Percentiles rank a stretch among this genome's conserved stretches.
Evolutionary conservation across 169 alveolate genomes (phyloP).

Genomic region (Babesia microti): DNA sequence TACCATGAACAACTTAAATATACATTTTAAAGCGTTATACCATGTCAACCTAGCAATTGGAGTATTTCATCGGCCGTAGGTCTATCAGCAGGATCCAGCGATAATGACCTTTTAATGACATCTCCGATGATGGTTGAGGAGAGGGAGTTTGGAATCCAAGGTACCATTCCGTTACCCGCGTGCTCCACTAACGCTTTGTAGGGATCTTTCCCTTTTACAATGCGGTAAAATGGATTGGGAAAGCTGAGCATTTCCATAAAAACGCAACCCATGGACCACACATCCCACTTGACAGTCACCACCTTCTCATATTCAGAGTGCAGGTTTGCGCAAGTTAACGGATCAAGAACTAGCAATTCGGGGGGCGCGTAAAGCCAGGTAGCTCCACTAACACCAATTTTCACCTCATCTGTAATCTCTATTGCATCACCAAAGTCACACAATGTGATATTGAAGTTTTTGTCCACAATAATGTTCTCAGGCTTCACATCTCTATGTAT

Average conservation of each 20-base stretch:
- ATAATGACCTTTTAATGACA: conserved; percentile 53
- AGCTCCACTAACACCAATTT: conserved; percentile 73
- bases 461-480: conserved; percentile 59
- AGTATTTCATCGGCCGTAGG: conserved; percentile 67
- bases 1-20: background rate
- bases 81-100: conserved; percentile 53
- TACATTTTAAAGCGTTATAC: background rate
- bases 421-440: conserved; percentile 75
- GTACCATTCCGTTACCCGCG: conserved; percentile 49
- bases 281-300: conserved; percentile 67
- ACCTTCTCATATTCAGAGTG: conserved; percentile 18
- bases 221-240: conserved; percentile 64
- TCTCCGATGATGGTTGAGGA: conserved; percentile 54
- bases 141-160: conserved; percentile 44
- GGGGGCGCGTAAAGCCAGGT: conserved; percentile 86
- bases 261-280: conserved; percentile 76
- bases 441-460: conserved; percentile 58
- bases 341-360: conserved; percentile 62
- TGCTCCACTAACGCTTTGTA: conserved; percentile 57
- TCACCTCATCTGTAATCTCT: conserved; percentile 64
- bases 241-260: conserved; percentile 68
- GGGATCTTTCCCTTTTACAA: conserved; percentile 53
- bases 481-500: conserved; percentile 72
- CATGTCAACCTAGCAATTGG: conserved; percentile 24
- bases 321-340: conserved; percentile 39